A percentile compares a stretch with the other conserved stretches of the same genome.
Evolutionary conservation across 306 rosid genomes (phyloP).

Genomic region (Prunus mume): DNA sequence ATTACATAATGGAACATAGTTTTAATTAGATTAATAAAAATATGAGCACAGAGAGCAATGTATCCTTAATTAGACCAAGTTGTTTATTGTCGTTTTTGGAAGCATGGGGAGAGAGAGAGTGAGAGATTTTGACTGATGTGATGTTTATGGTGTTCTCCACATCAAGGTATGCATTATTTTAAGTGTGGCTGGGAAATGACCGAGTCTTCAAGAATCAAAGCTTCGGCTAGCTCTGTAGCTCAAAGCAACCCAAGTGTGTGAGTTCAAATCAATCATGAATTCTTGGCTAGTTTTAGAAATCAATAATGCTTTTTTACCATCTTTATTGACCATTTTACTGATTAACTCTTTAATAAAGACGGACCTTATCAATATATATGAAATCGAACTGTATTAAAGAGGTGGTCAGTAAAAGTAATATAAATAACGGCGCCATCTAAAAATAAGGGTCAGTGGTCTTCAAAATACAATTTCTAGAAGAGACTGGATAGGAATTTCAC

Average conservation of each 20-base stretch:
- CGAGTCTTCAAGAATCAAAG: not conserved
- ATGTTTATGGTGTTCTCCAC: constrained; percentile 10
- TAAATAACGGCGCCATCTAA: rapidly evolving
- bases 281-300: not conserved
- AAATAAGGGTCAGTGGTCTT: too few species aligned
- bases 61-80: not conserved
- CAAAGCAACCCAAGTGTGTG: not conserved
- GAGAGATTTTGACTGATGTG: constrained; percentile 7
- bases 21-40: not conserved
- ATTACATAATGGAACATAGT: not conserved
- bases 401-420: too few species aligned
- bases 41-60: not conserved
- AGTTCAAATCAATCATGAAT: not conserved
- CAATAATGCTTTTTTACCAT: too few species aligned
- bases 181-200: not conserved
- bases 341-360: too few species aligned
- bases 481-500: too few species aligned
- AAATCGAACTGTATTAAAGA: rapidly evolving
- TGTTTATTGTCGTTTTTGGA: not conserved
- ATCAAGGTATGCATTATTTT: not conserved
- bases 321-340: too few species aligned
- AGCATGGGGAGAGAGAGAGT: not conserved
- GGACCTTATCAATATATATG: too few species aligned
- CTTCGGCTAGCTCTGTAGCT: not conserved
- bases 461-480: too few species aligned